Evolutionary conservation across 768 basidiomycete genomes (phyloP).

Genomic region (Naganishia vishniacii): DNA sequence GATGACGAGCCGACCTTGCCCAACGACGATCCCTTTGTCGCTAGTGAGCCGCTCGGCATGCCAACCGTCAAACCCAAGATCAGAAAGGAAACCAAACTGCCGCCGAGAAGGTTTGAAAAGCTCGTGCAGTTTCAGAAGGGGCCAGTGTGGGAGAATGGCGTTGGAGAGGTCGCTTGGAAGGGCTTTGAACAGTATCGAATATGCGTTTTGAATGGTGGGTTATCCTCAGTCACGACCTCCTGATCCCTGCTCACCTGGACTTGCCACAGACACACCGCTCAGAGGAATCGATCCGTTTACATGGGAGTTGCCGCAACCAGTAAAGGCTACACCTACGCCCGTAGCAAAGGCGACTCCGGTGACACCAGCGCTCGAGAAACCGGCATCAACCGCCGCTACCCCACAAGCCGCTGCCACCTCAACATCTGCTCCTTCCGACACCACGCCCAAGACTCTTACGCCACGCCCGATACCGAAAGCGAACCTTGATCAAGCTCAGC

Average conservation of each 20-base stretch:
- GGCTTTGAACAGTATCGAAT: slow-evolving; percentile 70
- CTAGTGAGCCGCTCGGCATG: slow-evolving; percentile 37
- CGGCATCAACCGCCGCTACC: background rate
- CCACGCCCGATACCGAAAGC: slow-evolving; percentile 32
- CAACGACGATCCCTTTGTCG: slow-evolving; percentile 57
- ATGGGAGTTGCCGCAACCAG: slow-evolving; percentile 17
- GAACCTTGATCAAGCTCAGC: slow-evolving; percentile 37
- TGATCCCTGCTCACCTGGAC: background rate
- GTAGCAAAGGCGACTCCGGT: background rate
- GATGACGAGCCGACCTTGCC: slow-evolving; percentile 51
- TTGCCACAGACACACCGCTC: slow-evolving; percentile 37
- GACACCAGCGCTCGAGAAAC: background rate
- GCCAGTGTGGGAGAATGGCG: slow-evolving; percentile 67
- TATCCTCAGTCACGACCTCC: background rate
- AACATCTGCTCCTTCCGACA: slow-evolving; percentile 2
- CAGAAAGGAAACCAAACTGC: slow-evolving; percentile 56
- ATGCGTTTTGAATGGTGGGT: slow-evolving; percentile 75
- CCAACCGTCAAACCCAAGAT: slow-evolving; percentile 53
- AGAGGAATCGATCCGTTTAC: slow-evolving; percentile 43
- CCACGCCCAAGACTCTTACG: background rate
- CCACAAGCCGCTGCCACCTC: background rate
- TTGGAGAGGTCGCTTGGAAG: slow-evolving; percentile 65
- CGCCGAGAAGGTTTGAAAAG: slow-evolving; percentile 6
- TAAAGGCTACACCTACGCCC: slow-evolving; percentile 19
- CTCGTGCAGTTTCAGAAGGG: slow-evolving; percentile 77